A percentile compares a stretch with the other conserved stretches of the same genome.
phyloP scores from a whole-genome alignment of 2,329 filamentous ascomycete genomes.

The Bipolaris oryzae region DNA sequence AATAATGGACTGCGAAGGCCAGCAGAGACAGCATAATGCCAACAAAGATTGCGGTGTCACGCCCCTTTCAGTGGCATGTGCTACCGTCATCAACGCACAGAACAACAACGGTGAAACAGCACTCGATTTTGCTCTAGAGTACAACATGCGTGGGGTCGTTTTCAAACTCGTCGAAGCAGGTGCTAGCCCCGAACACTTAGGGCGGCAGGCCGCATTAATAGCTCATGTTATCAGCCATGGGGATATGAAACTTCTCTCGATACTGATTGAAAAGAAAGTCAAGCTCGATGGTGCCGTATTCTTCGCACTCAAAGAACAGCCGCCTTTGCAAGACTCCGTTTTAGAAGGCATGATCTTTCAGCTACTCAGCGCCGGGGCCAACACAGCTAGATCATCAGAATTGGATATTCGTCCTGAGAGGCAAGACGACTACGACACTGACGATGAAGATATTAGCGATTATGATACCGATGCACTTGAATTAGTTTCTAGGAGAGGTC shows the following conservation, averaged over 20 bases:
- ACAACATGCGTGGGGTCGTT: conserved; percentile 5
- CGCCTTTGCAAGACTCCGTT: not conserved
- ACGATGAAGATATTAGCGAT: no score
- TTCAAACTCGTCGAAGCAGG: not conserved
- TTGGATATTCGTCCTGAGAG: not conserved
- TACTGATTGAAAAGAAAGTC: not conserved
- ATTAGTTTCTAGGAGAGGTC: not conserved
- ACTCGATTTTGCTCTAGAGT: conserved; percentile 11
- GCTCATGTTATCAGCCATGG: not conserved
- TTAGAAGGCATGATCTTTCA: conserved; percentile 6
- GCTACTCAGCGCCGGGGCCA: conserved; percentile 12
- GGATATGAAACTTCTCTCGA: not conserved
- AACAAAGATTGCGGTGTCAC: not conserved
- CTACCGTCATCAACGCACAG: conserved; percentile 9
- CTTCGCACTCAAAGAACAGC: not conserved
- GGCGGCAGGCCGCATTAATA: not conserved
- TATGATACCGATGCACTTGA: not conserved
- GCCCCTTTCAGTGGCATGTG: not conserved
- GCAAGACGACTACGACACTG: no score
- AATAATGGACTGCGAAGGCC: not conserved
- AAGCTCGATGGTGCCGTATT: not conserved
- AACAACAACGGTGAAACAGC: conserved; percentile 17
- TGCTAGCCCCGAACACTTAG: not conserved
- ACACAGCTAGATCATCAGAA: not conserved
- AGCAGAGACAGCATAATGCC: not conserved